Evolutionary conservation across 1,139 yeast species (phyloP).

Genomic region (Suhomyces ambrosiae): DNA sequence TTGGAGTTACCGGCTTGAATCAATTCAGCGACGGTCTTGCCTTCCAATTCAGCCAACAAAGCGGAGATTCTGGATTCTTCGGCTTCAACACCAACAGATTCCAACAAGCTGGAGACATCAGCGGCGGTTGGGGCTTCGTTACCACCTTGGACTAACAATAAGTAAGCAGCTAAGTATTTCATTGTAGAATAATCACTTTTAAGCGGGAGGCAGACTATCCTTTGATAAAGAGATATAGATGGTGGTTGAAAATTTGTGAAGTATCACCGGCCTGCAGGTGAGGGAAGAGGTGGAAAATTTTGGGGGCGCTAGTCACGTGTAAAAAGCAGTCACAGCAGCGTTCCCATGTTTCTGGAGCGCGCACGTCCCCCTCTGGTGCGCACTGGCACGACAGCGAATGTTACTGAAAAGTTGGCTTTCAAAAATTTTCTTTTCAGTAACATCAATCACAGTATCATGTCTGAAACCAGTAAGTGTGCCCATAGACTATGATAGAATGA

Average conservation of each 20-base stretch:
- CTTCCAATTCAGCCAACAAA: constrained; percentile 71
- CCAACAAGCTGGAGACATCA: constrained; percentile 70
- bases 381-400: constrained; percentile 12
- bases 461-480: constrained; percentile 49
- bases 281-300: too few species aligned
- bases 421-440: constrained; percentile 14
- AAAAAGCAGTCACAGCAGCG: constrained; percentile 21
- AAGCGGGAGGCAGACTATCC: constrained; percentile 65
- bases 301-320: too few species aligned
- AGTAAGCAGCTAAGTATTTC: constrained; percentile 92
- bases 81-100: constrained; percentile 77
- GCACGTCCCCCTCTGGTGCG: constrained; percentile 1
- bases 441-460: constrained; percentile 33
- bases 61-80: constrained; percentile 72
- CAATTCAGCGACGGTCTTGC: constrained; percentile 74
- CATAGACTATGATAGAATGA: too few species aligned
- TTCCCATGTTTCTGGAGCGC: constrained; percentile 4
- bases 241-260: constrained; percentile 10
- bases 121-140: constrained; percentile 75
- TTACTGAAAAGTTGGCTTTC: constrained; percentile 13
- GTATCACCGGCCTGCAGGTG: constrained; percentile 8
- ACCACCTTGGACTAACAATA: constrained; percentile 85
- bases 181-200: constrained; percentile 65
- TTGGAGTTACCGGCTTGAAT: constrained; percentile 80
- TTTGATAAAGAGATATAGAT: constrained; percentile 29